A percentile compares a stretch with the other conserved stretches of the same genome.
phyloP scores from a whole-genome alignment of 2,329 filamentous ascomycete species.

The Calonectria hongkongensis region DNA sequence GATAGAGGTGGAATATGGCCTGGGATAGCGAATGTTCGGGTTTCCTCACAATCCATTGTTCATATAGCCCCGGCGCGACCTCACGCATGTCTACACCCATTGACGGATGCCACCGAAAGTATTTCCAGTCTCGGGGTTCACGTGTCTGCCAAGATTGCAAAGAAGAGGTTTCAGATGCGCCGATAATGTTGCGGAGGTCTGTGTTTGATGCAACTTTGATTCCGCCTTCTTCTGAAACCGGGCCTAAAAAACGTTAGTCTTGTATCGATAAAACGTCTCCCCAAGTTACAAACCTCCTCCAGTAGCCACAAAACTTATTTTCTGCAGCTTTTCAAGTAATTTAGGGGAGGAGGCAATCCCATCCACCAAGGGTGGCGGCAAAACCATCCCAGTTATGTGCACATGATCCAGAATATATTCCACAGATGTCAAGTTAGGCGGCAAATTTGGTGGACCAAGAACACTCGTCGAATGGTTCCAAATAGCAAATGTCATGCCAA shows the following conservation, averaged over 20 bases:
- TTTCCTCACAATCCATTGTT: constrained; percentile 14
- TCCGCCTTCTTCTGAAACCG: constrained; percentile 3
- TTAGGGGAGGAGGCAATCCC: neutral
- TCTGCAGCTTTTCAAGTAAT: neutral
- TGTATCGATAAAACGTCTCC: accelerated
- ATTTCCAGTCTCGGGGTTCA: constrained; percentile 2
- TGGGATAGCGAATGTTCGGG: neutral
- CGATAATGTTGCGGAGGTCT: constrained; percentile 12
- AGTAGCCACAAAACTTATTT: constrained; percentile 5
- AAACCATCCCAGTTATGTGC: neutral
- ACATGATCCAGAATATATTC: constrained; percentile 2
- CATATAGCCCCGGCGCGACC: neutral
- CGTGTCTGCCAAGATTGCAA: constrained; percentile 9
- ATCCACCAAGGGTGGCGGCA: constrained; percentile 1
- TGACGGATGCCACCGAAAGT: constrained; percentile 2
- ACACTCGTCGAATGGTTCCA: constrained; percentile 13
- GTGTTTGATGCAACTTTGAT: constrained; percentile 1
- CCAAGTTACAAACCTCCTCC: neutral
- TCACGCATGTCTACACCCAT: constrained; percentile 12
- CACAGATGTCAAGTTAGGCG: neutral
- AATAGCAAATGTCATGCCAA: constrained; percentile 24
- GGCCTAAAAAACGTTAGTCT: neutral
- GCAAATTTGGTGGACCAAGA: neutral
- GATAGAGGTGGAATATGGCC: constrained; percentile 7
- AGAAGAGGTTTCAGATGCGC: constrained; percentile 1